Conservation (phyloP, 208 protist species). For the Wallacemonas collosoma region DNA sequence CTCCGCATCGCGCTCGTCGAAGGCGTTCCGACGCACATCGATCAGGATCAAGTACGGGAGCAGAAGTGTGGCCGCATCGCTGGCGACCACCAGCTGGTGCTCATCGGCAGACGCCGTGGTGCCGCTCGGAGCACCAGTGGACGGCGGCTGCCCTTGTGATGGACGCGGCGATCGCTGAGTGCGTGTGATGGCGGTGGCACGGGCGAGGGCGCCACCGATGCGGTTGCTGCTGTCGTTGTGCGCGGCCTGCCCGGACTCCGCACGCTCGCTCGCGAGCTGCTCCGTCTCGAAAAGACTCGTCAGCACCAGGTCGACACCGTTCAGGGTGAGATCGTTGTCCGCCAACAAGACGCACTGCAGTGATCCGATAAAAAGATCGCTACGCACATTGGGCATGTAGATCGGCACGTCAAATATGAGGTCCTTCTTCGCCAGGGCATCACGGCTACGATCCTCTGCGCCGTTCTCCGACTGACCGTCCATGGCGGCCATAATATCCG, state of each 20-base stretch:
- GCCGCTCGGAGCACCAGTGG: too few relatives aligned
- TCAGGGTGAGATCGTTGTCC: slow-evolving; percentile 46
- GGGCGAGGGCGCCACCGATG: background rate
- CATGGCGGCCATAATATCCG: slow-evolving; percentile 11
- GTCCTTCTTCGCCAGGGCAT: slow-evolving; percentile 10
- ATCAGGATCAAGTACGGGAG: slow-evolving; percentile 33
- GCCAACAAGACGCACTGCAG: slow-evolving; percentile 44
- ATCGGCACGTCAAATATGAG: slow-evolving; percentile 22
- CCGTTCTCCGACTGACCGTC: slow-evolving; percentile 3
- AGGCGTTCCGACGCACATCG: slow-evolving; percentile 20
- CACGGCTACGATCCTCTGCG: background rate
- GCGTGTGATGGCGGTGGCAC: background rate
- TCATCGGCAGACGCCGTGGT: background rate
- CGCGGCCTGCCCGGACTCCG: background rate
- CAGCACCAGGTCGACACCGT: slow-evolving; percentile 39
- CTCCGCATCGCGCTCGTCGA: slow-evolving; percentile 7
- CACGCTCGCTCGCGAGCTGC: background rate
- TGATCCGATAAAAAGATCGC: slow-evolving; percentile 40
- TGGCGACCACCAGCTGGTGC: slow-evolving; percentile 1
- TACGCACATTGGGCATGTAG: slow-evolving; percentile 26
- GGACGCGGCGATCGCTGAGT: background rate
- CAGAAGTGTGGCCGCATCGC: slow-evolving; percentile 17
- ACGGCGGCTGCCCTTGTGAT: too few relatives aligned
- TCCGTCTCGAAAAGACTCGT: slow-evolving; percentile 28
- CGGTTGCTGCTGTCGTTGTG: background rate